Evolutionary conservation across 164 flowering plant species (phyloP), one percentile per base, ranked within the genome.

Genomic region (Stephania yunnanensis): DNA sequence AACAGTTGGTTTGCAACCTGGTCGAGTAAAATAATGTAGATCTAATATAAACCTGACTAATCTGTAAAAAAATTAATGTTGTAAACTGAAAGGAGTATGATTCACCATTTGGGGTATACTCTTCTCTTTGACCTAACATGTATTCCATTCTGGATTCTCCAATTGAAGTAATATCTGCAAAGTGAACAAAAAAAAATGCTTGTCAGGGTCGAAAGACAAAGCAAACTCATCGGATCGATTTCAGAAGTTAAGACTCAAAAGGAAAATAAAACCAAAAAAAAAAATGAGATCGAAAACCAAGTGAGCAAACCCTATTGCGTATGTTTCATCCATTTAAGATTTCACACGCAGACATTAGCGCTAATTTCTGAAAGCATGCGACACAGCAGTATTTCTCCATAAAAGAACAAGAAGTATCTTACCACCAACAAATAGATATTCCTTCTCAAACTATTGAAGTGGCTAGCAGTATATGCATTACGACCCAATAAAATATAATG

Each of bases 401-500:
- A 29, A 42, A 64, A 53, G 12, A 73, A 10, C 44, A 45, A 10
- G 61, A 45, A 72, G 25, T 1, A 31, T 71, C 48, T 31, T 44
- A 65, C 72, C 31, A 80, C 86, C 80, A 53, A 85, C 87, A 84
- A 3, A 71, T 76, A 64, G 46, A 29, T 22, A 9, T 65, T 63
- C 61, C 73, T 78, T 77, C 79, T 91, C 89, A 94, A 72, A 95
- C 84, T 42, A 87, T 86, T 78, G 87, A 82, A 70, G 85, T 74
- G 36, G 94, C 97, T 73, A 95, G 87, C 68, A 95, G 83, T 44
- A 91, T 81, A 85, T 95, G 98, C 84, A 93, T 58, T 53, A 91
- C 63, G 66, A 90, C 86, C 98, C 98, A 95, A 75, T 95, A 95
- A 44, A 95, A 64, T 46, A 95, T 90, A 73, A 93, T 85, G 61